phyloP scores from a whole-genome alignment of 148 eudicot species.

The Dysphania ambrosioides region DNA sequence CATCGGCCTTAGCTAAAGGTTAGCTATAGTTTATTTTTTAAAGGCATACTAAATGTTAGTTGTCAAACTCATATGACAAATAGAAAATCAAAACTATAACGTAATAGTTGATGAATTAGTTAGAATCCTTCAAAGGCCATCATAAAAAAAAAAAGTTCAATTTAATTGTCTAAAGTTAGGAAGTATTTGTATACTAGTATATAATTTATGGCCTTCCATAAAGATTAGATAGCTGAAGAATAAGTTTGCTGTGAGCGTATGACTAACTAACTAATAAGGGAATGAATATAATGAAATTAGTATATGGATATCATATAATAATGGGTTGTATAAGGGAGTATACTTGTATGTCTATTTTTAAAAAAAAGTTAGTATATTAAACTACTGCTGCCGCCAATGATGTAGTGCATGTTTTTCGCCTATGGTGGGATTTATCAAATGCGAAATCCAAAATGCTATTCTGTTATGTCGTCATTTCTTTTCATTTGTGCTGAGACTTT shows the following conservation, averaged over 20 bases:
- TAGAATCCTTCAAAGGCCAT: constrained; percentile 19
- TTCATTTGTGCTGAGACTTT: neutral
- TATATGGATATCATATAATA: neutral
- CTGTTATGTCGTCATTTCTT: neutral
- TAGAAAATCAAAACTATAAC: neutral
- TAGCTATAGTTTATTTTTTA: no score
- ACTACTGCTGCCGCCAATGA: constrained; percentile 8
- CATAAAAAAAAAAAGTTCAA: neutral
- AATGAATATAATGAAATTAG: neutral
- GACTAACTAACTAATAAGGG: constrained; percentile 10
- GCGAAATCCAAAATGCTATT: constrained; percentile 7
- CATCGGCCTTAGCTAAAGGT: no score
- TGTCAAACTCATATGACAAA: neutral
- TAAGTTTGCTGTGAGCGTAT: constrained; percentile 4
- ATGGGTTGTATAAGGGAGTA: neutral
- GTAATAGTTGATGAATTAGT: neutral
- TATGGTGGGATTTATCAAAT: constrained; percentile 7
- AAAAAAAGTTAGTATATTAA: neutral
- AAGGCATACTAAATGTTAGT: neutral
- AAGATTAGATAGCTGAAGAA: constrained; percentile 18
- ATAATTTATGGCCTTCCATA: constrained; percentile 22
- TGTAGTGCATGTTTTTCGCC: constrained; percentile 1
- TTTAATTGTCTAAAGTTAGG: neutral
- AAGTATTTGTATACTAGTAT: constrained; percentile 1
- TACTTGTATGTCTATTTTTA: no score